Evolutionary conservation across 139 green algal genomes (phyloP).

Genomic region (Coelastrella sp.): DNA sequence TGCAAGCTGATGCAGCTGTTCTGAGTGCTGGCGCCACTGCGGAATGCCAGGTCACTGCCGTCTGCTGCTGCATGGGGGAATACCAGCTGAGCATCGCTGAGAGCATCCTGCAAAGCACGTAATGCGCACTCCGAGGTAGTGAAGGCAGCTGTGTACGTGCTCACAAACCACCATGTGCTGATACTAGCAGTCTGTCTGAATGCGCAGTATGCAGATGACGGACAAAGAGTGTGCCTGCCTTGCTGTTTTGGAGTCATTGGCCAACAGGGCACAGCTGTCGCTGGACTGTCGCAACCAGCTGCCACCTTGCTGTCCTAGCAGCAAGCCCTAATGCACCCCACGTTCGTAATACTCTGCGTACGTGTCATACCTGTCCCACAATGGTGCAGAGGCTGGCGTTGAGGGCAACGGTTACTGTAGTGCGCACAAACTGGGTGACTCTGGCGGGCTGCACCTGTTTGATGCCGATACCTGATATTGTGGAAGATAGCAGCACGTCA

Average conservation of each 20-base stretch:
- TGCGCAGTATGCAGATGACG: no score
- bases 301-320: no score
- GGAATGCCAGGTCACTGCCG: constrained; percentile 15
- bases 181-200: no score
- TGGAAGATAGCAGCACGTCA: background rate
- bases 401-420: constrained; percentile 13
- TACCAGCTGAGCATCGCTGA: constrained; percentile 24
- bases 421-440: constrained; percentile 37
- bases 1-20: constrained; percentile 12
- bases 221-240: no score
- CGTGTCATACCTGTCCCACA: constrained; percentile 12
- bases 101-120: background rate
- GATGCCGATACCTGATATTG: background rate
- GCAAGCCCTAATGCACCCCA: no score
- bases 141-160: no score
- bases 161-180: no score
- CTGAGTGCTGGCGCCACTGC: constrained; percentile 1
- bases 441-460: constrained; percentile 7
- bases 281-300: no score
- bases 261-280: no score
- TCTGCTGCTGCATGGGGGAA: background rate
- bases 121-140: no score
- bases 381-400: constrained; percentile 34
- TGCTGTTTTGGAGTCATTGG: no score
- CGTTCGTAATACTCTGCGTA: no score